Conservation (phyloP, 495 filamentous ascomycete species). For the Chaetomium fimeti region DNA sequence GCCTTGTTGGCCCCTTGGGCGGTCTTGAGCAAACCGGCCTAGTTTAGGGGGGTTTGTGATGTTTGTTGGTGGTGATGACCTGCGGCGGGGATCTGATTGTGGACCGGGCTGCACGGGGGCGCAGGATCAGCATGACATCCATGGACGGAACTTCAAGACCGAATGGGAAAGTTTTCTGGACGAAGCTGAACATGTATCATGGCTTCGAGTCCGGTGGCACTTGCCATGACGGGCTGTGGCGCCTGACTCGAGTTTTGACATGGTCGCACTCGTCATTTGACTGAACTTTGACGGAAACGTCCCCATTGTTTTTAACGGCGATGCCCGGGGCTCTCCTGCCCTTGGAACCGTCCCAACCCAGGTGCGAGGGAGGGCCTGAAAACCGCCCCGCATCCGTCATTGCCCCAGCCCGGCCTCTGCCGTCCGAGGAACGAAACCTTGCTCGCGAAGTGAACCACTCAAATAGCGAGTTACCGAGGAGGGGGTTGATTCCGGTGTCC, state of each 20-base stretch:
- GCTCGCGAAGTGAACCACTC: too few species aligned
- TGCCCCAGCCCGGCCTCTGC: too few species aligned
- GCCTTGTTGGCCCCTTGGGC: background rate
- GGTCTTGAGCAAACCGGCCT: too few species aligned
- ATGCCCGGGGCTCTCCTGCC: too few species aligned
- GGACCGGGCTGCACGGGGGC: background rate
- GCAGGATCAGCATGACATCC: background rate
- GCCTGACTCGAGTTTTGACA: background rate
- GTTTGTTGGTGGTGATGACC: background rate
- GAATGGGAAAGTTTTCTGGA: background rate
- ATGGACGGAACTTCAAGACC: background rate
- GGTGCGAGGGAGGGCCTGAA: too few species aligned
- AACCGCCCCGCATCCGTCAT: too few species aligned
- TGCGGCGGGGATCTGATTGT: background rate
- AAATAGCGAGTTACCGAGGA: too few species aligned
- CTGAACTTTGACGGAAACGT: background rate
- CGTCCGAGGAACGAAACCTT: too few species aligned
- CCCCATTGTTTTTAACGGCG: too few species aligned
- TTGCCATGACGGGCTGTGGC: background rate
- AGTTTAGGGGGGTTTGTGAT: background rate
- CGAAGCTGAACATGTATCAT: too few species aligned
- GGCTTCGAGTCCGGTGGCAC: conserved; percentile 7
- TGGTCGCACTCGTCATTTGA: conserved; percentile 2
- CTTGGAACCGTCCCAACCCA: too few species aligned
- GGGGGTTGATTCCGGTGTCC: too few species aligned